Conservation (phyloP, 1,284 basidiomycete genomes). For the Psilocybe mexicana region DNA sequence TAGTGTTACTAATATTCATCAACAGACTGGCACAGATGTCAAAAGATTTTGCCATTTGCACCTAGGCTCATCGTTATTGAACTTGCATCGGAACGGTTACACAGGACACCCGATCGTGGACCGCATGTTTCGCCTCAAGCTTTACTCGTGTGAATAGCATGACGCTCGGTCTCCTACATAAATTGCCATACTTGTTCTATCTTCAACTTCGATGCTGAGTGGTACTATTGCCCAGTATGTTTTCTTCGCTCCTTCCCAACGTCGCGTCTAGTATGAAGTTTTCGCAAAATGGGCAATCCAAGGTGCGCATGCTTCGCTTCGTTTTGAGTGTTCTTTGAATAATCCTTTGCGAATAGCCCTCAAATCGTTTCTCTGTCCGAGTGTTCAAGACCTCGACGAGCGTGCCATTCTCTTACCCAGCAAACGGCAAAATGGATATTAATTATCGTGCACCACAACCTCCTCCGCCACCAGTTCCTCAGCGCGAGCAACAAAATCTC, state of each 20-base stretch:
- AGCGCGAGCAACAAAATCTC: conserved; percentile 27
- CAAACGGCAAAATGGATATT: conserved; percentile 41
- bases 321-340: conserved; percentile 6
- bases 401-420: conserved; percentile 36
- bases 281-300: conserved; percentile 25
- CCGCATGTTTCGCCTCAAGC: conserved; percentile 37
- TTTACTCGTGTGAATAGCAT: conserved; percentile 39
- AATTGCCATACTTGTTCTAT: conserved; percentile 17
- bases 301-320: conserved; percentile 21
- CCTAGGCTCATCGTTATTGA: conserved; percentile 7
- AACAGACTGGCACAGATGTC: conserved; percentile 18
- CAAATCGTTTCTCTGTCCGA: conserved; percentile 50
- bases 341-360: conserved; percentile 30
- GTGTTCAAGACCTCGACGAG: conserved; percentile 50
- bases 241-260: conserved; percentile 32
- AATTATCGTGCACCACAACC: conserved; percentile 35
- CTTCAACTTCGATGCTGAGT: conserved; percentile 30
- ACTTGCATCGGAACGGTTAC: conserved; percentile 14
- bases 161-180: conserved; percentile 32
- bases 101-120: conserved; percentile 23
- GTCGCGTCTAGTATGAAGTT: conserved; percentile 27
- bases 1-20: conserved; percentile 7
- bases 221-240: conserved; percentile 30
- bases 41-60: conserved; percentile 18
- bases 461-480: conserved; percentile 4